phyloP scores from a whole-genome alignment of 2,329 filamentous ascomycete species.

The Trichoderma endophyticum region DNA sequence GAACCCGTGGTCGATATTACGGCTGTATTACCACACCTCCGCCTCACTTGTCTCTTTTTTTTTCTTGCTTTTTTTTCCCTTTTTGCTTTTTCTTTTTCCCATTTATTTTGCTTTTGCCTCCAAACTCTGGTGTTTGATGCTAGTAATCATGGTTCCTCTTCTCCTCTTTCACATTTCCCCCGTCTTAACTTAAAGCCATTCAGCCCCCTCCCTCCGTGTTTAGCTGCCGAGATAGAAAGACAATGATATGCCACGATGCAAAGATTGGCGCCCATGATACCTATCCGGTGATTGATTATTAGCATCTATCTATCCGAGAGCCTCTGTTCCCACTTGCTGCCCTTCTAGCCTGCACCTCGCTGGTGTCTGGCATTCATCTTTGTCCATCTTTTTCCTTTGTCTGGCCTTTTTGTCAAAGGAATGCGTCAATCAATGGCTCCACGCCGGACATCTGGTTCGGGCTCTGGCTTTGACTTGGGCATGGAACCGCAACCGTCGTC shows the following conservation, averaged over 20 bases:
- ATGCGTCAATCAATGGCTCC: slow-evolving; percentile 1
- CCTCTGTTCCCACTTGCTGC: neutral
- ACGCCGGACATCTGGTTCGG: neutral
- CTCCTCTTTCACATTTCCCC: neutral
- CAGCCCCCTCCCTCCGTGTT: neutral
- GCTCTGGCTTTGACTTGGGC: neutral
- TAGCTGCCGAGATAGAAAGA: neutral
- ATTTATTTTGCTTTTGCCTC: neutral
- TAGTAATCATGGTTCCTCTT: neutral
- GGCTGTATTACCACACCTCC: slow-evolving; percentile 6
- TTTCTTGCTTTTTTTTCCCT: neutral
- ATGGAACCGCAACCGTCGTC: neutral
- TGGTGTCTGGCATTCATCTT: neutral
- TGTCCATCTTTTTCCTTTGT: neutral
- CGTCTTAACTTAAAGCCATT: neutral
- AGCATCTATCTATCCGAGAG: neutral
- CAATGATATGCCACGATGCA: slow-evolving; percentile 1
- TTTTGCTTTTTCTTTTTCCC: neutral
- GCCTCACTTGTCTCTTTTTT: neutral
- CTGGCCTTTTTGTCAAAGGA: neutral
- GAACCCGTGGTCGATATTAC: neutral
- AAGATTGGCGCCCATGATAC: neutral
- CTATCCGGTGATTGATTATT: neutral
- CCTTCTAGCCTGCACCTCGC: neutral
- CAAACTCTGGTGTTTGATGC: neutral